Evolutionary conservation across 495 filamentous ascomycete species (phyloP), one percentile per base, ranked within the genome.

Genomic region (Amniculicola lignicola): DNA sequence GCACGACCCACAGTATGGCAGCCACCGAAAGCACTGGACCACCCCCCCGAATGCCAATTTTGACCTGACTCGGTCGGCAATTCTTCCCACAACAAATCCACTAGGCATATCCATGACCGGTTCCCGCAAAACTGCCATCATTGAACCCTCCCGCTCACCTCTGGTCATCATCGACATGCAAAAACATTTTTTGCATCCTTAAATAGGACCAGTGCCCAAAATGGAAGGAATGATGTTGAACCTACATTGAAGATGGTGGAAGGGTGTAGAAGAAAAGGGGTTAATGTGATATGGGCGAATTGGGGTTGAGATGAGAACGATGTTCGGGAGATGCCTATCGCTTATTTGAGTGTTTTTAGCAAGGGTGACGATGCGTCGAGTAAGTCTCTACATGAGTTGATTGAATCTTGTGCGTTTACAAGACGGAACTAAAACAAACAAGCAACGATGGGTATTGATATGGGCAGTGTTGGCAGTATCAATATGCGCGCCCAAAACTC

Each of bases 101-200:
- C 50, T 61, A 16, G 54, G 47, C 15, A 67, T 67, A 24, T 61
- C 64, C 28, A 63, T 63, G 61, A 18, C 39, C 48, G 64, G 64
- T 0, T 48, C 21, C 4, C 51, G 64, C 39, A 61, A 55, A 16
- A 19, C 49, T 11, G 61, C 61, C 23, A 51, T 54, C 44, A 57
- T 79, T 7, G 67, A 70, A 10, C 74, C 79, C 1, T 47, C 66
- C 4, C 69, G 67, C 47, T 74, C 72, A 23, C 80, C 77, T 1
- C 67, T 83, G 0, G 67, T 82, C 4, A 74, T 83, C 25, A 75
- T 82, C 37, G 80, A 83, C 67, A 80, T 83, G 74, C 79, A 84
- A 61, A 84, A 82, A 64, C 82, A 77, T 70, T 83, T 83, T 61
- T 67, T 84, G 16, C 73, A 66, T 18, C 59, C 67, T 11, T 58